Base-by-base conservation (phyloP, 345 rosid genomes). In the Mallotus nudiflorus region DNA sequence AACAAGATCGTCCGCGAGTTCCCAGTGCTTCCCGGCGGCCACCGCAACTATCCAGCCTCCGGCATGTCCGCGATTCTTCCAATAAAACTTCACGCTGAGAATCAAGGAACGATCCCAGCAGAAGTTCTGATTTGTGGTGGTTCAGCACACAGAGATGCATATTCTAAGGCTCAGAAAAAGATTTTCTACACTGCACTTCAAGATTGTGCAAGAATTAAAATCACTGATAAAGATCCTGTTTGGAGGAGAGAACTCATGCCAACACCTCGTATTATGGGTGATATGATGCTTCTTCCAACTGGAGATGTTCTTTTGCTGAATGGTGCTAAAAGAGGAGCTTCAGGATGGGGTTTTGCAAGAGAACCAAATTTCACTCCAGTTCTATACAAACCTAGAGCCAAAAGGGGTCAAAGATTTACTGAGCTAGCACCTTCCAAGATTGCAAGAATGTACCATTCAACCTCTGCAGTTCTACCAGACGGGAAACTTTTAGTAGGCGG, bases 161-260 rank as follows among this genome's bases (percentile, higher is more conserved):
- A 66, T 8, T 13, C 42, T 19, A 53, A 59, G 4, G 88, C 87
- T 7, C 82, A 65, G 22, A 60, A 69, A 46, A 22, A 67, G 0
- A 73, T 61, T 13, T 82, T 76, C 37, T 69, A 71, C 3, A 79
- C 80, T 0, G 96, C 88, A 4, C 77, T 85, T 44, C 69, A 66
- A 45, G 97, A 94, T 37, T 94, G 95, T 18, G 91, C 76, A 3
- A 81, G 96, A 70, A 50, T 91, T 2, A 77, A 66, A 18, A 80
- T 88, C 68, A 84, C 88, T 31, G 80, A 75, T 19, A 62, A 69
- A 0, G 74, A 84, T 33, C 81, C 94, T 0, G 71, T 52, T 6
- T 92, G 99, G 99, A 75, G 76, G 72, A 82, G 62, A 2, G 88
- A 84, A 61, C 63, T 39, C 22, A 95, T 95, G 99, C 98, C 98